Percentiles rank a stretch among this genome's conserved stretches.
Evolutionary conservation across 2,329 filamentous ascomycete species (phyloP).

Genomic region (Immersiporthe knoxdaviesiana): DNA sequence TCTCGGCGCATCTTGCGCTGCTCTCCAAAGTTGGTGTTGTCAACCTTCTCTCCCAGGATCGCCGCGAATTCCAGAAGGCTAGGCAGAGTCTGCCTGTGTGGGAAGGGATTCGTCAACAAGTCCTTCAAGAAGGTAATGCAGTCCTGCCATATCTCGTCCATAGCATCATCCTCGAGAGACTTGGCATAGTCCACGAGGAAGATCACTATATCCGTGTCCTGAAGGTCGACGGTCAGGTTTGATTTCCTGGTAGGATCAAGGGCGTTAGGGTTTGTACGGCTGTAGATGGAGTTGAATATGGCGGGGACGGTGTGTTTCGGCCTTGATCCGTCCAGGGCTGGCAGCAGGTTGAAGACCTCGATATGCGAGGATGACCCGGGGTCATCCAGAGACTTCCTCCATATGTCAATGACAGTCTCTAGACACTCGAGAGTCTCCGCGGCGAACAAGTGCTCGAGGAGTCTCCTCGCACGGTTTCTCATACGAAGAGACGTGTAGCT

Average conservation of each 20-base stretch:
- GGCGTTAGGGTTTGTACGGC: constrained; percentile 81
- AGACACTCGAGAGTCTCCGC: constrained; percentile 92
- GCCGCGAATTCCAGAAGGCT: constrained; percentile 86
- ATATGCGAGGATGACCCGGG: constrained; percentile 54
- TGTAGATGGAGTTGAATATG: constrained; percentile 95
- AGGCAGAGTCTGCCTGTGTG: constrained; percentile 87
- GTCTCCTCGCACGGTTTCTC: constrained; percentile 83
- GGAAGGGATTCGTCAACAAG: constrained; percentile 89
- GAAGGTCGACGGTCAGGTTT: constrained; percentile 82
- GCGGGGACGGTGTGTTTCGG: constrained; percentile 92
- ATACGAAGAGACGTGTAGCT: constrained; percentile 88
- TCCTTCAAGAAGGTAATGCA: constrained; percentile 91
- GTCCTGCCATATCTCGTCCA: constrained; percentile 97
- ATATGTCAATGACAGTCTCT: constrained; percentile 86
- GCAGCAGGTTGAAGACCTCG: constrained; percentile 82
- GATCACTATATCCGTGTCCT: constrained; percentile 80
- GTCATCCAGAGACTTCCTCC: constrained; percentile 61
- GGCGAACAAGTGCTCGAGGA: constrained; percentile 90
- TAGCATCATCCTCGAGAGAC: constrained; percentile 92
- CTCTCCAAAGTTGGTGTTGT: constrained; percentile 97
- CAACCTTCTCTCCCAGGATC: constrained; percentile 90
- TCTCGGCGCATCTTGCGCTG: constrained; percentile 90
- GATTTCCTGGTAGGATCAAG: constrained; percentile 82
- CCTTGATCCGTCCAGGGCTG: constrained; percentile 87
- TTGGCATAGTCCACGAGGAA: constrained; percentile 90